Conservation (phyloP, 768 basidiomycete species). For the Bullera alba region DNA sequence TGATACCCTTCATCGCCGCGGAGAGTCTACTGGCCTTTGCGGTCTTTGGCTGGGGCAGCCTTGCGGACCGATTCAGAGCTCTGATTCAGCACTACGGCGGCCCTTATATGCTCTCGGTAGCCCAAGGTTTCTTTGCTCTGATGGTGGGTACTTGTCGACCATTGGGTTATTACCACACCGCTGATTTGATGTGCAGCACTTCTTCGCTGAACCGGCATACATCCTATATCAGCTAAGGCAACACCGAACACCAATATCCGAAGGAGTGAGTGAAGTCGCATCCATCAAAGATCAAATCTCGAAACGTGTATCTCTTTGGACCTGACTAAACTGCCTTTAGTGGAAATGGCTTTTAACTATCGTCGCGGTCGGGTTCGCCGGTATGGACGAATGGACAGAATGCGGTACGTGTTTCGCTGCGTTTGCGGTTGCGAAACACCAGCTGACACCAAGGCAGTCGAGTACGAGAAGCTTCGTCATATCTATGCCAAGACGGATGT, state of each 20-base stretch:
- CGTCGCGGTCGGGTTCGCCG: constrained; percentile 6
- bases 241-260: not conserved
- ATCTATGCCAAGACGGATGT: constrained; percentile 24
- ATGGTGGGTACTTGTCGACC: constrained; percentile 10
- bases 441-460: constrained; percentile 7
- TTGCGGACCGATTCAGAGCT: constrained; percentile 15
- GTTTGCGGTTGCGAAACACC: not conserved
- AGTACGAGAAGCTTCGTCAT: constrained; percentile 16
- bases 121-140: constrained; percentile 3
- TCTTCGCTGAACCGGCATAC: not conserved
- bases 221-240: not conserved
- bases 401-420: constrained; percentile 9
- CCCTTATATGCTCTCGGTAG: constrained; percentile 3
- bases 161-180: not conserved
- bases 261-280: not conserved
- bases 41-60: constrained; percentile 8
- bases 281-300: no score
- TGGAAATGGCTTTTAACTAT: constrained; percentile 20
- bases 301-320: not conserved
- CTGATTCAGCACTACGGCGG: constrained; percentile 9
- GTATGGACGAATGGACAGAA: constrained; percentile 20
- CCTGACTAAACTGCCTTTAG: constrained; percentile 2
- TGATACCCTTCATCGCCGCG: constrained; percentile 8
- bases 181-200: not conserved
- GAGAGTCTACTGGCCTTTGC: constrained; percentile 15